Conservation (phyloP, 2,329 filamentous ascomycete genomes). For the Pseudogymnoascus destructans region DNA sequence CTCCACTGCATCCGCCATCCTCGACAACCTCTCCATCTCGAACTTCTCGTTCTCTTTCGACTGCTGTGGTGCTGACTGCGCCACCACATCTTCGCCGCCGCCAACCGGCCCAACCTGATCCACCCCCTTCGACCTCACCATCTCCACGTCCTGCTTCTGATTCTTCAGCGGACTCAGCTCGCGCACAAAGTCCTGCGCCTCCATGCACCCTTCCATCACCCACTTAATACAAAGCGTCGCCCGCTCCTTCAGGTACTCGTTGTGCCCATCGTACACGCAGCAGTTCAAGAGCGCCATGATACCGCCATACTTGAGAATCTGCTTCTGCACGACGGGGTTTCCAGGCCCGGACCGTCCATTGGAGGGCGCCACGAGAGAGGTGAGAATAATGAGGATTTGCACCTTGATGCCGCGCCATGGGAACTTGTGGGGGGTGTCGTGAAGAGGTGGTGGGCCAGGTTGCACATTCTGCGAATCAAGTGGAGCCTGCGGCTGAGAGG, state of each 20-base stretch:
- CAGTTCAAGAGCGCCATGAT: conserved; percentile 81
- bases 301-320: conserved; percentile 73
- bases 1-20: conserved; percentile 9
- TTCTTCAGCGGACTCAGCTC: conserved; percentile 28
- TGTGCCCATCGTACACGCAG: conserved; percentile 83
- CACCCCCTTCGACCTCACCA: conserved; percentile 2
- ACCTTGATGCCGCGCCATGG: conserved; percentile 72
- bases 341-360: conserved; percentile 45
- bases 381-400: conserved; percentile 80
- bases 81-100: neutral
- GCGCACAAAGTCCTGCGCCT: conserved; percentile 58
- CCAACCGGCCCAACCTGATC: neutral
- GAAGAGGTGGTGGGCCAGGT: conserved; percentile 36
- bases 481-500: conserved; percentile 8
- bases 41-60: neutral
- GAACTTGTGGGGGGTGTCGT: conserved; percentile 52
- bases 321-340: conserved; percentile 67
- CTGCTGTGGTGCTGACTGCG: neutral
- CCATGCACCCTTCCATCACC: conserved; percentile 60
- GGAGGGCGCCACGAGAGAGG: conserved; percentile 77
- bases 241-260: conserved; percentile 86
- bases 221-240: conserved; percentile 82
- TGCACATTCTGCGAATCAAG: conserved; percentile 22
- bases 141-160: conserved; percentile 6
- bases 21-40: neutral